phyloP scores from a whole-genome alignment of 2,329 filamentous ascomycete genomes.

The Stagonosporopsis chrysanthemi region DNA sequence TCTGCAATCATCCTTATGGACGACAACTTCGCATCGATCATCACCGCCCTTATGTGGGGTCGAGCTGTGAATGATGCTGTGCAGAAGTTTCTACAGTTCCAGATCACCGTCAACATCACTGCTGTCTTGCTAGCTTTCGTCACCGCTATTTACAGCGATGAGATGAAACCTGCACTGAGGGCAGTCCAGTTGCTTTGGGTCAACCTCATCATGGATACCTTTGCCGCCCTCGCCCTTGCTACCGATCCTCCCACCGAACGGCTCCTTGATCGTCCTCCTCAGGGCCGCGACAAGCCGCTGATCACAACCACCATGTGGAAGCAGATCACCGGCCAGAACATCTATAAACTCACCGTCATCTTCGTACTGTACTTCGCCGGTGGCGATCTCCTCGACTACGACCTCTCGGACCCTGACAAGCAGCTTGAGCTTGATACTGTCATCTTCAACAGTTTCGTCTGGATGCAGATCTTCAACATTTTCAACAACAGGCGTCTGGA shows the following conservation, averaged over 20 bases:
- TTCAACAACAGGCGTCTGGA: slow-evolving; percentile 71
- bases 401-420: slow-evolving; percentile 45
- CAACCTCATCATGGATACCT: slow-evolving; percentile 94
- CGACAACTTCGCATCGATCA: slow-evolving; percentile 97
- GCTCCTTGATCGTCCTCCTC: slow-evolving; percentile 87
- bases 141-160: slow-evolving; percentile 80
- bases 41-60: slow-evolving; percentile 91
- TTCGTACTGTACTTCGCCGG: slow-evolving; percentile 69
- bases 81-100: slow-evolving; percentile 94
- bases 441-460: slow-evolving; percentile 75
- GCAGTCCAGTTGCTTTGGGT: slow-evolving; percentile 98
- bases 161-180: slow-evolving; percentile 93
- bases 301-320: slow-evolving; percentile 70
- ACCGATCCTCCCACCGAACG: slow-evolving; percentile 97
- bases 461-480: slow-evolving; percentile 77
- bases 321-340: slow-evolving; percentile 68
- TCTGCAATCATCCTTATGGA: slow-evolving; percentile 97
- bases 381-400: slow-evolving; percentile 62
- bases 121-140: slow-evolving; percentile 98
- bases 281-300: slow-evolving; percentile 87
- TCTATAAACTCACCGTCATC: slow-evolving; percentile 67
- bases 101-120: slow-evolving; percentile 98
- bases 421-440: slow-evolving; percentile 64
- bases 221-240: slow-evolving; percentile 91
- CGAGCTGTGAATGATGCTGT: slow-evolving; percentile 98